Evolutionary conservation across 192 early-diverging fungal species (phyloP).

Genomic region (Linnemannia hyalina): DNA sequence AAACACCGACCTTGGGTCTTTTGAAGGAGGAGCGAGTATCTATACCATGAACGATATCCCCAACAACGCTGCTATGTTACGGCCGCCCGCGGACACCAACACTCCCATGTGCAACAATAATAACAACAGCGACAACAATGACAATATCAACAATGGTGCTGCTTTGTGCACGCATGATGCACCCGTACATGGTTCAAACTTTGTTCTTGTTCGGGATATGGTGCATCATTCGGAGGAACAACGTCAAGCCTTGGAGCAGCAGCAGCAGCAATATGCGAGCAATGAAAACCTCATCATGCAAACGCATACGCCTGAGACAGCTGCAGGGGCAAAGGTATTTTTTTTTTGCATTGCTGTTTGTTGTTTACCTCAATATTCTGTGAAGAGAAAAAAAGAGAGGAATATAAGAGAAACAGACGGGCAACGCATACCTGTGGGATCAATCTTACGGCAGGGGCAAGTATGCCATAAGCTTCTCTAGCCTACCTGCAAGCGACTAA

Average conservation of each 20-base stretch:
- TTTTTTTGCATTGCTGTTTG: not conserved
- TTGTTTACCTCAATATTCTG: not conserved
- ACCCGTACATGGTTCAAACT: not conserved
- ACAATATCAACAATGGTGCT: not conserved
- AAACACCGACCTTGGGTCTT: not conserved
- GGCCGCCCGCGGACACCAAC: not conserved
- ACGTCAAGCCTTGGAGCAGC: too few relatives aligned
- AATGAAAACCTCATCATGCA: not conserved
- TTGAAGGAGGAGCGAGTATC: not conserved
- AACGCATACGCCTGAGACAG: not conserved
- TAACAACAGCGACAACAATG: not conserved
- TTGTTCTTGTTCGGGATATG: too few relatives aligned
- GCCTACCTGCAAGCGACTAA: not conserved
- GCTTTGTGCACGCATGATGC: not conserved
- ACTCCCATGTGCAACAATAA: not conserved
- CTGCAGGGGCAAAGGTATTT: not conserved
- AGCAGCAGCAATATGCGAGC: too few relatives aligned
- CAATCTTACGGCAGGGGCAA: not conserved
- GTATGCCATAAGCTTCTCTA: not conserved
- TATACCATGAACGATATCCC: not conserved
- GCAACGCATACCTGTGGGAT: not conserved
- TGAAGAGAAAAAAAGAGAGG: not conserved
- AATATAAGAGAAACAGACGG: not conserved
- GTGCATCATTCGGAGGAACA: too few relatives aligned
- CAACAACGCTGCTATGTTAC: not conserved